phyloP scores from a whole-genome alignment of 2,329 filamentous ascomycete species.

The Epichloe coenophiala region DNA sequence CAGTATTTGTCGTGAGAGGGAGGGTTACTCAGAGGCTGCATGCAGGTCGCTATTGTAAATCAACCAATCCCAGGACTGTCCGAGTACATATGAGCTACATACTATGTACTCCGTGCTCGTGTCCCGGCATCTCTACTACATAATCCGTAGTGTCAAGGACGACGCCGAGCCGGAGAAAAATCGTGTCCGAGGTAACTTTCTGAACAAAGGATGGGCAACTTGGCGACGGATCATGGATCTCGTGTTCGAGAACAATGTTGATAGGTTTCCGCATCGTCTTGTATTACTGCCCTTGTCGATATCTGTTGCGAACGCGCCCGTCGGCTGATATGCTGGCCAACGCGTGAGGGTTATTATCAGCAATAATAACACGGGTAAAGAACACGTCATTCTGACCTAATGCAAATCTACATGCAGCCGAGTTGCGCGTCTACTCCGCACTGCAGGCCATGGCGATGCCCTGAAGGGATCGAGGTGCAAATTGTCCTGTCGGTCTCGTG shows the following conservation, averaged over 20 bases:
- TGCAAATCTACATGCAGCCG: neutral
- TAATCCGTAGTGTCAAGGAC: neutral
- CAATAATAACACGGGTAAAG: neutral
- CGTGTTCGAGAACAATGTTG: too few relatives aligned
- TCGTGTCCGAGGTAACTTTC: neutral
- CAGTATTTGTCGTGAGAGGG: too few relatives aligned
- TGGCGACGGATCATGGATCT: too few relatives aligned
- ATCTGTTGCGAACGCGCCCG: neutral
- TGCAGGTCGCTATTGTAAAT: neutral
- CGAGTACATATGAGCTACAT: too few relatives aligned
- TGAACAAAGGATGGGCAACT: neutral
- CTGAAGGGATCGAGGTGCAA: too few relatives aligned
- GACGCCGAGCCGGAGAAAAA: neutral
- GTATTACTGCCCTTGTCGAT: neutral
- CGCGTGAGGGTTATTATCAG: neutral
- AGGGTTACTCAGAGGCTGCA: neutral
- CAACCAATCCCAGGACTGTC: neutral
- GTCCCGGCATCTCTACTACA: too few relatives aligned
- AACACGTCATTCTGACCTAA: conserved; percentile 1
- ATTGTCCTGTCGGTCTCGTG: too few relatives aligned
- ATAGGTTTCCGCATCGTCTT: neutral
- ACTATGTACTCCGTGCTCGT: too few relatives aligned
- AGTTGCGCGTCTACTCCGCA: neutral
- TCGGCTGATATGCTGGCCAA: neutral
- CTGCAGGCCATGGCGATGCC: too few relatives aligned